These are phyloP conservation scores for Lachancea quebecensis DNA, from an alignment of 805 yeast species.

Conservation along the genomic window DNA sequence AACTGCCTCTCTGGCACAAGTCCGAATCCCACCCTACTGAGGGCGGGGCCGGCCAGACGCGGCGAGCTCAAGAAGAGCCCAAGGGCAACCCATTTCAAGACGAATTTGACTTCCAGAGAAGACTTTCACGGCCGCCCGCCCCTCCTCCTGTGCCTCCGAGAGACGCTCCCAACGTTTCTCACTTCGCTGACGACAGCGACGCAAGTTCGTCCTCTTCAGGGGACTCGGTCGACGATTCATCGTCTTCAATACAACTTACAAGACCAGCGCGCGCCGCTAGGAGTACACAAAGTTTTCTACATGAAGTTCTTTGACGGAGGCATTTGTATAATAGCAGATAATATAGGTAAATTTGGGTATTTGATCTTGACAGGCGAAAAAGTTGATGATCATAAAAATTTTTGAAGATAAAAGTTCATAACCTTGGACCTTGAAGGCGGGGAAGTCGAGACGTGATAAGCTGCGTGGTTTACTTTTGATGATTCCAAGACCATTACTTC, in stretches of 20 bases:
- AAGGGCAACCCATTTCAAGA: slow-evolving; percentile 21
- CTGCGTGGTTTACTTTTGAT: background rate
- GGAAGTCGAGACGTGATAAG: background rate
- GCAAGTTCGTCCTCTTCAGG: slow-evolving; percentile 2
- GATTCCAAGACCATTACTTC: background rate
- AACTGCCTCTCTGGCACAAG: slow-evolving; percentile 4
- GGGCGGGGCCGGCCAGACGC: background rate
- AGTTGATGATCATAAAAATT: background rate
- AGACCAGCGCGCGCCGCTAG: slow-evolving; percentile 4
- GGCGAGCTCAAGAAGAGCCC: slow-evolving; percentile 7
- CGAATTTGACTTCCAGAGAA: slow-evolving; percentile 21
- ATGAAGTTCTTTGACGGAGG: slow-evolving; percentile 3
- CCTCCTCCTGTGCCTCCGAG: slow-evolving; percentile 13
- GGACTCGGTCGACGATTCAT: background rate
- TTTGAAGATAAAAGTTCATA: background rate
- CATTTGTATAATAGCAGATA: background rate
- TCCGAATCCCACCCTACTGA: background rate
- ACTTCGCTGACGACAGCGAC: slow-evolving; percentile 1
- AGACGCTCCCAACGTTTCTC: background rate
- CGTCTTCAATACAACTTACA: slow-evolving; percentile 5
- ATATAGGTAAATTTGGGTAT: background rate
- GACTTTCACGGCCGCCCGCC: slow-evolving; percentile 13
- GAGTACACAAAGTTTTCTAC: slow-evolving; percentile 7
- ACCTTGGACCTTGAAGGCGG: background rate
- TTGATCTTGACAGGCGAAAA: background rate